phyloP scores from a whole-genome alignment of 2,329 filamentous ascomycete genomes.

The Acarospora socialis region DNA sequence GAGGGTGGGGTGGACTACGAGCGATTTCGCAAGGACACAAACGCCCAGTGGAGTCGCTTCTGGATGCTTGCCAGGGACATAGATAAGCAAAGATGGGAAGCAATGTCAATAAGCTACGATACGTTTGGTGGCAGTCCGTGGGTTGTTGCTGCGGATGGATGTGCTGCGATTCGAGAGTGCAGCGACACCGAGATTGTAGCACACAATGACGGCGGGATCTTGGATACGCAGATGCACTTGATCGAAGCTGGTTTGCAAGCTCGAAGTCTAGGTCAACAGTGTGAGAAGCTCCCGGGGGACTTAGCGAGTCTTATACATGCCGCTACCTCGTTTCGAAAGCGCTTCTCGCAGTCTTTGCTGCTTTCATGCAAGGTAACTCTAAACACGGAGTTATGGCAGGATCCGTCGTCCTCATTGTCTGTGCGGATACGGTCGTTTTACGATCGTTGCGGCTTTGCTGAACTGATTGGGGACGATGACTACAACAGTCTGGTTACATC shows the following conservation, averaged over 20 bases:
- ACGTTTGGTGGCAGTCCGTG: slow-evolving; percentile 57
- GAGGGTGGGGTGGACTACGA: slow-evolving; percentile 59
- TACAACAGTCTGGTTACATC: slow-evolving; percentile 54
- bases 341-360: slow-evolving; percentile 54
- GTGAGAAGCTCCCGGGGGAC: slow-evolving; percentile 39
- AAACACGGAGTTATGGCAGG: slow-evolving; percentile 58
- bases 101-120: slow-evolving; percentile 65
- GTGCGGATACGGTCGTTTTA: slow-evolving; percentile 68
- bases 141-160: slow-evolving; percentile 69
- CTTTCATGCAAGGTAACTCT: slow-evolving; percentile 55
- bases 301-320: slow-evolving; percentile 53
- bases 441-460: slow-evolving; percentile 62
- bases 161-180: slow-evolving; percentile 67
- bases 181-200: slow-evolving; percentile 61
- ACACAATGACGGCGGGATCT: slow-evolving; percentile 44
- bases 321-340: slow-evolving; percentile 54
- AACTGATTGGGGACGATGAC: slow-evolving; percentile 70
- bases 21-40: slow-evolving; percentile 56
- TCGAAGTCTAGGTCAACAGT: slow-evolving; percentile 28
- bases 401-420: slow-evolving; percentile 52
- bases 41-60: slow-evolving; percentile 79
- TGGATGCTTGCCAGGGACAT: slow-evolving; percentile 75
- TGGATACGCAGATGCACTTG: slow-evolving; percentile 25
- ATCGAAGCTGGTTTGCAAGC: slow-evolving; percentile 29
- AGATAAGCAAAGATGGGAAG: slow-evolving; percentile 72